Conservation (phyloP, 2,329 filamentous ascomycete species). For the Pestalotiopsis sp. region DNA sequence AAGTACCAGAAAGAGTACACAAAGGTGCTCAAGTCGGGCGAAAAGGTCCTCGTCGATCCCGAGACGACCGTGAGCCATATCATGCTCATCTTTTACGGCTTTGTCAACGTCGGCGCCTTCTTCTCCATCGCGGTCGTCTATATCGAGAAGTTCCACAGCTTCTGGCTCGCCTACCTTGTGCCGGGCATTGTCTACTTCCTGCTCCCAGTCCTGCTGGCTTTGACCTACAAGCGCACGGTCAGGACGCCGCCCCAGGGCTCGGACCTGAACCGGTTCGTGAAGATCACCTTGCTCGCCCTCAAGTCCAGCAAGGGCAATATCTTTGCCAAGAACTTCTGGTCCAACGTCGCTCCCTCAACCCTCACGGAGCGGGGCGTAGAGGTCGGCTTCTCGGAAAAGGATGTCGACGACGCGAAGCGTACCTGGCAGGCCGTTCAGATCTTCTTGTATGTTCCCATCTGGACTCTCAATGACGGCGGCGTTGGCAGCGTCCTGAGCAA, state of each 20-base stretch:
- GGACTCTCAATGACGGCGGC: conserved; percentile 9
- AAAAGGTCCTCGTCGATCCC: conserved; percentile 73
- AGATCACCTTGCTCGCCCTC: conserved; percentile 27
- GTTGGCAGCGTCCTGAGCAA: conserved; percentile 6
- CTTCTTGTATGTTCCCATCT: conserved; percentile 34
- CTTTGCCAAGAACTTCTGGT: conserved; percentile 55
- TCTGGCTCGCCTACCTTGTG: conserved; percentile 57
- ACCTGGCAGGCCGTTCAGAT: conserved; percentile 44
- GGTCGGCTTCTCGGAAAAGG: conserved; percentile 7
- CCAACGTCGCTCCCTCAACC: conserved; percentile 56
- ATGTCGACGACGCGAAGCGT: conserved; percentile 65
- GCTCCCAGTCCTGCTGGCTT: conserved; percentile 59
- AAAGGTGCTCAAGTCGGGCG: conserved; percentile 53
- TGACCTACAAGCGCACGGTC: conserved; percentile 60
- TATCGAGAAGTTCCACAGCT: conserved; percentile 63
- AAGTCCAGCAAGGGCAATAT: conserved; percentile 10
- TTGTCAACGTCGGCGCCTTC: conserved; percentile 56
- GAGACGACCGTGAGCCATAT: conserved; percentile 69
- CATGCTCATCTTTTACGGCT: conserved; percentile 63
- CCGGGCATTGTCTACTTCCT: conserved; percentile 53
- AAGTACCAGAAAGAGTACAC: conserved; percentile 60
- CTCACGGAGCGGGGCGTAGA: not conserved
- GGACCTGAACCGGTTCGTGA: conserved; percentile 50
- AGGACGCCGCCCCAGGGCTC: conserved; percentile 65
- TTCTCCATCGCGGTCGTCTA: conserved; percentile 57